A percentile compares a stretch with the other conserved stretches of the same genome.
Evolutionary conservation across 805 yeast genomes (phyloP).

Genomic region (Peterozyma toletana): DNA sequence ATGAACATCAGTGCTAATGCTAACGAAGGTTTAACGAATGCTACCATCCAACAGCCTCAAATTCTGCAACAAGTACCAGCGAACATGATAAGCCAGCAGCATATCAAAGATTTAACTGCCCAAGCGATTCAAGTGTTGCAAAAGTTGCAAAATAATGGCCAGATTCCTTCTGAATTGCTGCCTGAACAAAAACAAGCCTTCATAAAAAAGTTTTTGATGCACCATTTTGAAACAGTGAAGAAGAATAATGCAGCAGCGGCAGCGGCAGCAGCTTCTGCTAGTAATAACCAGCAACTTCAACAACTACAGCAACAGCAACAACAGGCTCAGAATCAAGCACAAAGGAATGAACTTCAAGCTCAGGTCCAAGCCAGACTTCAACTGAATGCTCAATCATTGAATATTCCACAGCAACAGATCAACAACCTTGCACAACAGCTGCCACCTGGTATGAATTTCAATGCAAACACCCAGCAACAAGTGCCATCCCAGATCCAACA

Average conservation of each 20-base stretch:
- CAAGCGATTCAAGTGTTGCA: conserved; percentile 27
- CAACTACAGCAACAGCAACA: conserved; percentile 16
- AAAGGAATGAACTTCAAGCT: neutral
- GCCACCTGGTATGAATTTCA: conserved; percentile 12
- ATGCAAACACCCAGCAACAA: conserved; percentile 13
- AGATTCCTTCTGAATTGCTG: conserved; percentile 21
- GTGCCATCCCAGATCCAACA: conserved; percentile 9
- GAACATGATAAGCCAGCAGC: conserved; percentile 19
- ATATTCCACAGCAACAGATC: conserved; percentile 9
- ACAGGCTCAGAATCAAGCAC: conserved; percentile 7
- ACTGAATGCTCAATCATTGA: conserved; percentile 9
- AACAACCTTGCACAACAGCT: conserved; percentile 14
- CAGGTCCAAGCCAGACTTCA: conserved; percentile 1
- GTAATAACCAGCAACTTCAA: conserved; percentile 11
- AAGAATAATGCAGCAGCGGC: conserved; percentile 2
- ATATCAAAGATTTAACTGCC: conserved; percentile 14
- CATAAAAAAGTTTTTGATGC: conserved; percentile 23
- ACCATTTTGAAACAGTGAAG: conserved; percentile 10
- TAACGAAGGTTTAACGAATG: conserved; percentile 15
- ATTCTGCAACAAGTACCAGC: conserved; percentile 10
- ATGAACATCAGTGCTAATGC: conserved; percentile 18
- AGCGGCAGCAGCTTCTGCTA: conserved; percentile 6
- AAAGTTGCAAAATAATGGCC: conserved; percentile 24
- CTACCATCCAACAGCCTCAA: conserved; percentile 9
- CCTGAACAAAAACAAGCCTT: conserved; percentile 27